Evolutionary conservation across 148 eudicot species (phyloP), one percentile per base, ranked within the genome.

Genomic region (Polygonum maritimum): DNA sequence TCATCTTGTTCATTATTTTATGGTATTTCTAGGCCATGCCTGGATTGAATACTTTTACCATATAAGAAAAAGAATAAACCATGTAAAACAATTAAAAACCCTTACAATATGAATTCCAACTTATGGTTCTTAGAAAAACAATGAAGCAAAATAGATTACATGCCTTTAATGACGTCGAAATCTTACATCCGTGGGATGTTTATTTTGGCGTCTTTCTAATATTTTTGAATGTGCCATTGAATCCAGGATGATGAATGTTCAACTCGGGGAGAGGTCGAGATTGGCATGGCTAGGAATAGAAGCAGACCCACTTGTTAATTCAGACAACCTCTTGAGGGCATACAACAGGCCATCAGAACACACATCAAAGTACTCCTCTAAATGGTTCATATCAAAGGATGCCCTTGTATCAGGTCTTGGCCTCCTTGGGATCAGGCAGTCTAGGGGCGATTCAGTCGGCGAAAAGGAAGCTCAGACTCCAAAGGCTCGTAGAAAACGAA

Each of bases 241-340:
- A 67, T 87, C 79, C 86, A 94, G 98, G 90, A 77, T 89, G 44
- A 62, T 84, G 84, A 90, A 95, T 83, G 88, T 85, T 75, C 92
- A 90, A 74, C 49, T 95, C 69, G 98, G 97, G 69, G 98, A 95
- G 85, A 88, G 88, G 65, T 95, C 94, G 36, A 87, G 91, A 80
- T 26, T 85, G 79, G 92, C 92, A 75, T 92, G 97, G 98, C 89
- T 95, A 38, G 92, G 96, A 44, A 83, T 92, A 16, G 98, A 95
- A 79, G 93, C 83, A 48, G 97, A 92, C 78, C 97, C 92, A n/a
- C 89, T 94, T 72, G 91, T 83, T 76, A 88, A 89, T 26, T 88
- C 98, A 40, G 95, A 85, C 15, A 83, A 80, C 81, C 83, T 86
- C 71, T 76, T 89, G 79, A 94, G 84, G 78, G 95, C 86, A 26